Base-by-base conservation (phyloP, 176 grass and related monocot genomes). In the Musa schizocarpa region DNA sequence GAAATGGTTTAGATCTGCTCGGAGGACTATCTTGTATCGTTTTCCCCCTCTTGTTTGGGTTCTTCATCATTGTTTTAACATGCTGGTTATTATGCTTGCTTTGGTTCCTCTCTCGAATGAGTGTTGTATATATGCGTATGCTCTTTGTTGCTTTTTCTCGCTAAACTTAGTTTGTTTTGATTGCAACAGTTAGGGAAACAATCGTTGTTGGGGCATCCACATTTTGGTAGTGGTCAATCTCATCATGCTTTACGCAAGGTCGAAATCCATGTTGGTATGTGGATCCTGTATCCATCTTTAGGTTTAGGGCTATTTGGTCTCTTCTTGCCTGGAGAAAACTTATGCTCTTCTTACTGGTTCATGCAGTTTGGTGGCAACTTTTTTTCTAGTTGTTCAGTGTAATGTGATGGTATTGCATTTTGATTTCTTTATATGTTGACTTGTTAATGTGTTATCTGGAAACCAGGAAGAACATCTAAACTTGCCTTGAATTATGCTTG, bases 101-200 rank as follows among this genome's bases (percentile, higher is more conserved):
- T 43, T 43, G 34, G 6, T 43, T 43, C 34, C 34, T 43, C 34
- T 43, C 34, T 43, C 34, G 34, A 43, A 43, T 43, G 34, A 43
- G 4, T 6, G 34, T 43, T 43, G 6, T 43, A 21, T 51, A 52
- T 50, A 51, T 19, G 25, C 16, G 7, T 70, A 50, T 68, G 29
- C 19, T 10, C 4, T 70, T 20, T 70, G 13, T 20, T 51, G 34
- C 34, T 50, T 70, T 70, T 11, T n/a, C 12, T 50, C 11, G 25
- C 16, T 70, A 70, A 70, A 8, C 16, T 20, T 70, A 17, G 48
- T 51, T 51, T 19, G 8, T 51, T 2, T 19, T 70, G 68, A 50
- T 70, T 70, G 43, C 68, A n/a, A 70, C 34, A 70, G 68, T 10
- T 70, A 51, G 68, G 68, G 21, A 50, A 70, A 70, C 68, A 70